A percentile compares a stretch with the other conserved stretches of the same genome.
These are phyloP conservation scores for Rhododendron ovatum DNA, from an alignment of 148 eudicot species.

Conservation along the genomic window DNA sequence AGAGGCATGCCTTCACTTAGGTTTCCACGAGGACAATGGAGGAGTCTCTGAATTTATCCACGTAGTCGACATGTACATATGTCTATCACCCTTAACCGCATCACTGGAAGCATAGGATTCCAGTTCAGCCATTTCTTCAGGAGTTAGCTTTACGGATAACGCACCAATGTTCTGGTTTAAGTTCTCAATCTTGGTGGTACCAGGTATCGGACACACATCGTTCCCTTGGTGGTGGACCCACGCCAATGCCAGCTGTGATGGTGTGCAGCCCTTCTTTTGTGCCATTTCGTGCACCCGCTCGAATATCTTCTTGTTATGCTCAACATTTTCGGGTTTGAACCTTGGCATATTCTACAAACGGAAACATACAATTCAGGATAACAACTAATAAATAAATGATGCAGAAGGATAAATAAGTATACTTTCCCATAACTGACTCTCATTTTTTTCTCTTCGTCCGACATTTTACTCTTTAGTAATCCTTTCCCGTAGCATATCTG, in stretches of 20 bases:
- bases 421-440: no score
- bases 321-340: not conserved
- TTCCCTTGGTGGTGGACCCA: slow-evolving; percentile 3
- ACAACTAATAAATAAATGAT: not conserved
- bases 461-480: no score
- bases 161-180: slow-evolving; percentile 2
- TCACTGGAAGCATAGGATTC: slow-evolving; percentile 4
- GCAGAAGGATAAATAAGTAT: no score
- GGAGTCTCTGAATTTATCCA: slow-evolving; percentile 11
- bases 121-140: not conserved
- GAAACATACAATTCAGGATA: not conserved
- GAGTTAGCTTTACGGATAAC: not conserved
- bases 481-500: not conserved
- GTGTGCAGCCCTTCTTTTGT: slow-evolving; percentile 4
- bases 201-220: not conserved
- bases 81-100: not conserved
- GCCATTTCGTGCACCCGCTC: not conserved
- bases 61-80: not conserved
- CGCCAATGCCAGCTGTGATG: not conserved
- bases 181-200: slow-evolving; percentile 11
- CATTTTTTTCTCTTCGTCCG: no score
- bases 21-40: slow-evolving; percentile 2
- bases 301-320: slow-evolving; percentile 3
- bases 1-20: not conserved
- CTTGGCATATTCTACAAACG: not conserved